Evolutionary conservation across 768 basidiomycete species (phyloP), one percentile per base, ranked within the genome.

Genomic region (Phallus indusiatus): DNA sequence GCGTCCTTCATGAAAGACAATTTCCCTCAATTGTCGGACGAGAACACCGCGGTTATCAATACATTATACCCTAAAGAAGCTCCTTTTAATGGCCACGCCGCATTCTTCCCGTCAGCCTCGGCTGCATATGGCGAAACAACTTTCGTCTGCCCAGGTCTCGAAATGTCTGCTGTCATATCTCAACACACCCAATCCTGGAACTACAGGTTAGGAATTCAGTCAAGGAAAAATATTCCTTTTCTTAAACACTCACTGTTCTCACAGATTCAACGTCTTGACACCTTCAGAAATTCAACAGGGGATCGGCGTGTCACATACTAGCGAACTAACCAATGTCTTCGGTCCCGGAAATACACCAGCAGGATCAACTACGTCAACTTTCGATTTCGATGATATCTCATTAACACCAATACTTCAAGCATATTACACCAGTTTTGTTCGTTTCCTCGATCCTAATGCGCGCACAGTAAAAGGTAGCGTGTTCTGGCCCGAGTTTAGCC

Each of bases 351-450:
- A 74, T 69, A 4, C 73, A 67, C 53, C 66, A 64, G 21, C 73
- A 70, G 74, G 74, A 75, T 47, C 66, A 65, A 36, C 64, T 56
- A 36, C 67, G 68, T 21, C 75, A 71, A 51, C 71, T 69, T 36
- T 74, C 71, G 51, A 75, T 56, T 34, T 53, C 54, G 1, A 58
- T 52, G 73, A 65, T 53, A 85, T 85, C 82, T 85, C 83, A 82
- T 71, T 86, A 54, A 76, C 83, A 55, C 57, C 57, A 28, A 52
- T 59, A 18, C 50, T 59, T 1, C 57, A 59, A 42, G 49, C 48
- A 8, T 59, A 59, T 48, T 59, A 59, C 34, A 59, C 57, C 18
- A 59, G 50, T 51, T 59, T 59, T 35, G 57, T 59, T 14, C 57
- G 57, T 16, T 24, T 21, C 18, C 21, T 59, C 21, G 57, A 59